Conservation (phyloP, 257 asterid genomes). For the Ocimum tenuiflorum region DNA sequence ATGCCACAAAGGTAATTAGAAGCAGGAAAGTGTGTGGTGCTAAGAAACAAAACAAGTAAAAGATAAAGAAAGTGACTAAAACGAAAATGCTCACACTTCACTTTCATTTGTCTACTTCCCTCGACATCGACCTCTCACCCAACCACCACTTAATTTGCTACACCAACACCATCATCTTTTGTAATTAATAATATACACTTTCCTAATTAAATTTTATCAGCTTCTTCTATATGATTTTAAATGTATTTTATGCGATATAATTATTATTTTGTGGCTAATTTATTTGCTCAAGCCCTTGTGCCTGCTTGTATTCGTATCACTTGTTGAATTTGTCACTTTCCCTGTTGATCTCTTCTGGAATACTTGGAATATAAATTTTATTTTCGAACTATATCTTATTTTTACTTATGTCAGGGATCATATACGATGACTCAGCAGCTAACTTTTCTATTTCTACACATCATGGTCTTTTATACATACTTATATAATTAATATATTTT, state of each 20-base stretch:
- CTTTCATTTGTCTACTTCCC: too few species aligned
- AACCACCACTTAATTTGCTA: background rate
- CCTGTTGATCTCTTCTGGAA: too few species aligned
- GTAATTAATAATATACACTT: background rate
- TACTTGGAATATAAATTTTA: too few species aligned
- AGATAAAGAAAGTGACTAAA: background rate
- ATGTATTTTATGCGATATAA: background rate
- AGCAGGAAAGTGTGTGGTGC: background rate
- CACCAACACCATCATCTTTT: background rate
- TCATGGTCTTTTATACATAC: too few species aligned
- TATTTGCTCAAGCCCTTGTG: too few species aligned
- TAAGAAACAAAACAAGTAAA: background rate
- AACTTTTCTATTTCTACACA: too few species aligned
- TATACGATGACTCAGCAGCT: too few species aligned
- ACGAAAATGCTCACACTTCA: slow-evolving; percentile 34
- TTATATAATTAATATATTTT: too few species aligned
- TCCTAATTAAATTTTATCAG: background rate
- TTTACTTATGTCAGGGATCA: too few species aligned
- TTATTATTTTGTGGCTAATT: too few species aligned
- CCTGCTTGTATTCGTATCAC: background rate
- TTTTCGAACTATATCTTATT: too few species aligned
- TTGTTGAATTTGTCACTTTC: background rate
- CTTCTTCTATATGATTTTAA: background rate
- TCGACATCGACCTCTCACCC: slow-evolving; percentile 42
- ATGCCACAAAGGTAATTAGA: background rate